Conservation (phyloP, 2,329 filamentous ascomycete species). For the Fusarium xylarioides region DNA sequence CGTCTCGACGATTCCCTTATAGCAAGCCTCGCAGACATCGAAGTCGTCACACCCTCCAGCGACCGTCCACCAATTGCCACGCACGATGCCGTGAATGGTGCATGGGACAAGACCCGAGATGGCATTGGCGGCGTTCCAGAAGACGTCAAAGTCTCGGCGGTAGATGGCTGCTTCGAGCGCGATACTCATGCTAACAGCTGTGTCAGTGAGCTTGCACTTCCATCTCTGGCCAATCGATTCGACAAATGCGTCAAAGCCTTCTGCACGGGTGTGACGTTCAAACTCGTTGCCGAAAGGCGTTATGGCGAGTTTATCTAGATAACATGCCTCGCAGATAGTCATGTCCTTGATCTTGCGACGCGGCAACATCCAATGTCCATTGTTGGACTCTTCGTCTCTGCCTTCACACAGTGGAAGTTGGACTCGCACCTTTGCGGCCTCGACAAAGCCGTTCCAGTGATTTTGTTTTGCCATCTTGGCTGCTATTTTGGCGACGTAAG, state of each 20-base stretch:
- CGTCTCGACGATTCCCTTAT: conserved; percentile 43
- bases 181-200: conserved; percentile 33
- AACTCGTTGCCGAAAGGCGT: conserved; percentile 45
- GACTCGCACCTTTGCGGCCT: conserved; percentile 32
- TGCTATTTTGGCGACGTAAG: conserved; percentile 37
- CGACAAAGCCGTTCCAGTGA: conserved; percentile 47
- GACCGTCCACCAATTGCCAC: conserved; percentile 49
- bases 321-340: conserved; percentile 48
- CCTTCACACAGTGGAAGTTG: conserved; percentile 44
- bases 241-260: conserved; percentile 39
- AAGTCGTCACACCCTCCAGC: conserved; percentile 33
- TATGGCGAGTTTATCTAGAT: conserved; percentile 45
- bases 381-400: conserved; percentile 31
- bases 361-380: conserved; percentile 42
- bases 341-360: conserved; percentile 40
- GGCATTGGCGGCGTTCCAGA: conserved; percentile 39
- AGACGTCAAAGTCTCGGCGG: conserved; percentile 40
- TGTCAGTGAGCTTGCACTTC: conserved; percentile 40
- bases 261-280: conserved; percentile 20
- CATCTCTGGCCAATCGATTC: conserved; percentile 32
- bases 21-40: conserved; percentile 48
- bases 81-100: conserved; percentile 40
- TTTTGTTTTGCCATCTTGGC: conserved; percentile 27
- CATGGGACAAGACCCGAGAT: conserved; percentile 42
- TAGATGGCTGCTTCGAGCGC: conserved; percentile 42